These are phyloP conservation scores for Cavenderia fasciculata DNA, from an alignment of 78 protist genomes.

Conservation along the genomic window DNA sequence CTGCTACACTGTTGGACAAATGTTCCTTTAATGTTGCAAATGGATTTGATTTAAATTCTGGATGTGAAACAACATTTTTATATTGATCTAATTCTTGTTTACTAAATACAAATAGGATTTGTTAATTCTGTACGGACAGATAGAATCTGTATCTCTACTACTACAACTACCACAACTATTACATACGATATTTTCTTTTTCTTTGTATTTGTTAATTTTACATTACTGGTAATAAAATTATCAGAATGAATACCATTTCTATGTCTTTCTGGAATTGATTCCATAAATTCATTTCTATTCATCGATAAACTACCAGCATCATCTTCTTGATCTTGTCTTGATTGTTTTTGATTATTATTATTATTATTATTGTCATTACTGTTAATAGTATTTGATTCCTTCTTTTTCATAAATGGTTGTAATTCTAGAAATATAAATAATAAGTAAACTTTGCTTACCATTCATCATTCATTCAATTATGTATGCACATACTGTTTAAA, in stretches of 20 bases:
- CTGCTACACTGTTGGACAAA: conserved; percentile 18
- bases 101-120: background rate
- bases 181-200: conserved; percentile 62
- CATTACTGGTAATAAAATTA: background rate
- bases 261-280: background rate
- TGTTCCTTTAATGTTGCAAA: conserved; percentile 70
- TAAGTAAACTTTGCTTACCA: background rate
- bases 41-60: conserved; percentile 46
- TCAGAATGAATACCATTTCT: conserved; percentile 14
- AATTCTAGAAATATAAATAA: conserved; percentile 7
- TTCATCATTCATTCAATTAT: background rate
- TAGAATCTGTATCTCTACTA: background rate
- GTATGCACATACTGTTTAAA: conserved; percentile 20
- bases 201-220: conserved; percentile 59
- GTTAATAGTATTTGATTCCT: background rate
- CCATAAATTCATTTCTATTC: background rate
- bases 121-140: background rate
- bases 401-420: conserved; percentile 22
- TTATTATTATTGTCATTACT: background rate
- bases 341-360: background rate
- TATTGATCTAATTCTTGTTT: conserved; percentile 36
- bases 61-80: conserved; percentile 73
- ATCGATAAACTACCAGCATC: too few relatives aligned
- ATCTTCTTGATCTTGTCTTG: background rate
- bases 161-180: too few relatives aligned